Base-by-base conservation (phyloP, 1,284 basidiomycete species). In the Lentinula novae-zelandiae region DNA sequence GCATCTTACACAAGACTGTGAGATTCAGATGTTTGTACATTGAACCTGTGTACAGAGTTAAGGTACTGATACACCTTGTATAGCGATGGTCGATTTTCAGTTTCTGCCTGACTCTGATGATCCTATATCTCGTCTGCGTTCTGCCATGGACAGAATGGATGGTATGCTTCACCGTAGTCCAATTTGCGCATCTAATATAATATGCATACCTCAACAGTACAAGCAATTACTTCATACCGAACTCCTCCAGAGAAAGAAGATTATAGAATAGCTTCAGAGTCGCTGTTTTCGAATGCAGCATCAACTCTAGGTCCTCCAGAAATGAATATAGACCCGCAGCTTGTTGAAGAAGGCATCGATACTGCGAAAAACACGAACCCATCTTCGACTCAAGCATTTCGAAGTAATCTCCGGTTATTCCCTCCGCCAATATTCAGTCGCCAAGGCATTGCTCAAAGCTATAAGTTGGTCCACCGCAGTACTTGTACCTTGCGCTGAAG, bases 41-140 rank as follows among this genome's bases (percentile, higher is more conserved):
- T 44, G 53, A 53, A 31, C 51, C 39, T 53, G 44, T 49, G 42
- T 36, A 38, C 10, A 31, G 39, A 22, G 17, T 52, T 9, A 2
- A 44, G 57, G n/a, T 20, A 54, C 64, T 48, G 7, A 63, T 5
- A 38, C 33, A 1, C 13, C 20, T 46, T 9, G 27, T 13, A 6
- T 58, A 97, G 95, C 87, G 62, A 93, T 96, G 91, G 92, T 88
- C 48, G 95, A 97, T 71, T 96, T 87, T 70, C 94, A 96, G 73
- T 96, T 86, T 72, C 83, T 87, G 60, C 92, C 93, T 1, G 78
- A 89, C 60, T 77, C 80, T 68, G 73, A 84, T 22, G 92, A 95
- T 68, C 85, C 87, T 2, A 76, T 93, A 2, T 75, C 86, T 1
- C 76, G 85, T 62, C 73, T 97, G 57, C 85, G 90, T 2, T 67